Conservation (phyloP, 257 asterid genomes). For the Rauvolfia tetraphylla region DNA sequence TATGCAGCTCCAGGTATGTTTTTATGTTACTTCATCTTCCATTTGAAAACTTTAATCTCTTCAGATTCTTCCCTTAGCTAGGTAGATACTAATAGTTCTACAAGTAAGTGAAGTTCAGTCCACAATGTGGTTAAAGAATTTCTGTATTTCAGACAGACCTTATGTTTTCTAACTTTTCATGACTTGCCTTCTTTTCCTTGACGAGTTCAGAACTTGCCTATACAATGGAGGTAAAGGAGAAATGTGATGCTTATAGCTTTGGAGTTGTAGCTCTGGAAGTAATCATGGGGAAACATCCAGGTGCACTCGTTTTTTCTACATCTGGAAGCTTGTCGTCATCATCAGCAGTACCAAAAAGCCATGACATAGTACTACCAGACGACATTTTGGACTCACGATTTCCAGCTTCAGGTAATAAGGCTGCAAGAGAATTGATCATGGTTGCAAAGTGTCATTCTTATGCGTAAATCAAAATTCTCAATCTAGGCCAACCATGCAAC, state of each 20-base stretch:
- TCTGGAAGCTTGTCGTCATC: neutral
- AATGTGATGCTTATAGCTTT: conserved; percentile 36
- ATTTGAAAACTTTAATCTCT: no score
- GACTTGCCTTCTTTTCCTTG: no score
- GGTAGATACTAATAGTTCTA: no score
- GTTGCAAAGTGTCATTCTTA: conserved; percentile 17
- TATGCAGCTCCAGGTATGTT: conserved; percentile 39
- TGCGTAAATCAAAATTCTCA: conserved; percentile 25
- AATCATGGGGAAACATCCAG: conserved; percentile 25
- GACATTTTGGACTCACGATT: conserved; percentile 18
- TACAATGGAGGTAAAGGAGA: conserved; percentile 20
- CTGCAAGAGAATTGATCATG: conserved; percentile 7
- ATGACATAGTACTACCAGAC: neutral
- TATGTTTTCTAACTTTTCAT: no score
- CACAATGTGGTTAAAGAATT: no score
- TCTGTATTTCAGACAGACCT: no score
- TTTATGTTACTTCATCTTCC: neutral
- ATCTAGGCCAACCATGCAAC: conserved; percentile 30
- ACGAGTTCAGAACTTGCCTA: conserved; percentile 18
- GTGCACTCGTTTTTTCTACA: conserved; percentile 2
- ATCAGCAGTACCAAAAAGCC: neutral
- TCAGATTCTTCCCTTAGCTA: no score
- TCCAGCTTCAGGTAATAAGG: neutral
- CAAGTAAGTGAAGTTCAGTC: no score
- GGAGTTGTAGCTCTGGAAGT: conserved; percentile 32